A percentile compares a stretch with the other conserved stretches of the same genome.
Conservation (phyloP, 495 filamentous ascomycete species). For the Hypoxylon lienhwacheense region DNA sequence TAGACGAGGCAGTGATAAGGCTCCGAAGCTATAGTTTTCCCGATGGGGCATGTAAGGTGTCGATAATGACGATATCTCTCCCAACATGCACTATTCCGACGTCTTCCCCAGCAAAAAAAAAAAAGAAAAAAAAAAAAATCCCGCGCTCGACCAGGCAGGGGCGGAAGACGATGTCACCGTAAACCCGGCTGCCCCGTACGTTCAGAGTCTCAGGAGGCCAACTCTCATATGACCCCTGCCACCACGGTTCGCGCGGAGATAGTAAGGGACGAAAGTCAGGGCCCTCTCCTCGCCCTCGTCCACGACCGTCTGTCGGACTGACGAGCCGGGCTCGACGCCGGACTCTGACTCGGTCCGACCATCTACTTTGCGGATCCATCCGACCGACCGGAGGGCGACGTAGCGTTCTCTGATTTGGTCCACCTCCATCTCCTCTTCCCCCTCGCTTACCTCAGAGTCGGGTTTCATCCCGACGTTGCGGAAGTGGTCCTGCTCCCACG, state of each 20-base stretch:
- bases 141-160: conserved; percentile 16
- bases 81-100: conserved; percentile 20
- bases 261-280: conserved; percentile 55
- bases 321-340: conserved; percentile 36
- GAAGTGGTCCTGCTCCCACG: conserved; percentile 61
- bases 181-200: not conserved
- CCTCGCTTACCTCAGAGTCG: conserved; percentile 40
- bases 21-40: conserved; percentile 29
- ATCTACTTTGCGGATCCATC: conserved; percentile 35
- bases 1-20: conserved; percentile 24
- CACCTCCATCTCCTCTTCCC: conserved; percentile 38
- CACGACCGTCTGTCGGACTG: conserved; percentile 20
- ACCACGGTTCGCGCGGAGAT: conserved; percentile 54
- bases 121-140: no score
- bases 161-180: conserved; percentile 26
- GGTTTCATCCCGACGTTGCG: conserved; percentile 49
- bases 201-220: conserved; percentile 37
- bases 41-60: conserved; percentile 27
- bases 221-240: conserved; percentile 57
- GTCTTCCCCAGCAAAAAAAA: no score
- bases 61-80: conserved; percentile 18
- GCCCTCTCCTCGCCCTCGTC: conserved; percentile 36
- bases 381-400: conserved; percentile 37
- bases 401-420: conserved; percentile 39
- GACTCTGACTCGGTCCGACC: conserved; percentile 27